These are phyloP conservation scores for Phanerochaete sordida DNA, from an alignment of 768 basidiomycete genomes.

Conservation along the genomic window DNA sequence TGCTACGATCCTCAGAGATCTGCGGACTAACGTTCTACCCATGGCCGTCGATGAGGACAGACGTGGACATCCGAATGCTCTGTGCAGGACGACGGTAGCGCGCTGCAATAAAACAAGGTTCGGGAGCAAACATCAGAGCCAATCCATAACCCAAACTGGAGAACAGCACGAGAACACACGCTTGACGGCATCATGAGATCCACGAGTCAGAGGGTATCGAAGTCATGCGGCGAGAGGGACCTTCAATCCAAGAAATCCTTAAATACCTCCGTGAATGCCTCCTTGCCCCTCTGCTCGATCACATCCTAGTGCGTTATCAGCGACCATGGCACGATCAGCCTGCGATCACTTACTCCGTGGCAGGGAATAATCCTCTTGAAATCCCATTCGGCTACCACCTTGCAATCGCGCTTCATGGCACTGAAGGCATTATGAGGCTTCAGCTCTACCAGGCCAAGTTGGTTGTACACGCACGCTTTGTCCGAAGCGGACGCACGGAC, in stretches of 20 bases:
- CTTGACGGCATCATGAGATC: no score
- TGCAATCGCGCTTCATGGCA: conserved; percentile 60
- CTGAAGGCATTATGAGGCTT: conserved; percentile 18
- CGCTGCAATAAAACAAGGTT: no score
- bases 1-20: no score
- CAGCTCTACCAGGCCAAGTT: background rate
- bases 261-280: conserved; percentile 34
- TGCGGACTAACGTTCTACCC: no score
- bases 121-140: no score
- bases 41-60: no score
- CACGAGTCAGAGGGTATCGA: background rate
- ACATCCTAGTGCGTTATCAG: conserved; percentile 32
- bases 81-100: no score
- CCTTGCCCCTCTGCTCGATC: conserved; percentile 46
- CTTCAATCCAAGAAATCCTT: conserved; percentile 23
- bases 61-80: no score
- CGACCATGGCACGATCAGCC: background rate
- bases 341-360: conserved; percentile 47
- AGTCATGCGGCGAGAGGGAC: background rate
- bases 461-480: conserved; percentile 22
- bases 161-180: no score
- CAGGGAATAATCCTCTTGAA: conserved; percentile 75
- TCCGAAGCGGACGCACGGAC: conserved; percentile 21
- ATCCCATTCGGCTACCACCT: conserved; percentile 67
- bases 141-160: no score